Percentiles rank a stretch among this genome's conserved stretches.
These are phyloP conservation scores for Hypomontagnella submonticulosa DNA, from an alignment of 495 filamentous ascomycete species.

Conservation along the genomic window DNA sequence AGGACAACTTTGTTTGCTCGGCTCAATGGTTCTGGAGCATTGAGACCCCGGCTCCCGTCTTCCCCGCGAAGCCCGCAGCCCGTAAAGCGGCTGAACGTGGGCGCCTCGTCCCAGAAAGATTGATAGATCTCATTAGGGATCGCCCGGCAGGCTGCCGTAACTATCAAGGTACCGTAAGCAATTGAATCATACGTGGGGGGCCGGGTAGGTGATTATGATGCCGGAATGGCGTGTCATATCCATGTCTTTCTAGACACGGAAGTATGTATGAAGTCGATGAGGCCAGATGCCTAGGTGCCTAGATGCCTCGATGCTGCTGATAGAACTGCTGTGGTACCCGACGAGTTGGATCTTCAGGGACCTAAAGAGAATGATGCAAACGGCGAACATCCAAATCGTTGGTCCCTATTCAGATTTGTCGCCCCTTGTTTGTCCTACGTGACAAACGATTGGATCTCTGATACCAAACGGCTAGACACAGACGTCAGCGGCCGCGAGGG, in stretches of 20 bases:
- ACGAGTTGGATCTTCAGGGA: conserved; percentile 45
- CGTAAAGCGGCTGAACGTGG: conserved; percentile 40
- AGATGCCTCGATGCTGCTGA: conserved; percentile 38
- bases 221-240: conserved; percentile 33
- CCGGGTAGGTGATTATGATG: conserved; percentile 33
- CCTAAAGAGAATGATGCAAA: conserved; percentile 44
- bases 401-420: conserved; percentile 33
- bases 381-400: conserved; percentile 40
- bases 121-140: conserved; percentile 36
- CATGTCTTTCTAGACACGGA: conserved; percentile 8
- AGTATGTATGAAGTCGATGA: conserved; percentile 22
- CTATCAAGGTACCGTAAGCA: conserved; percentile 33
- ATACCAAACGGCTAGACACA: conserved; percentile 30
- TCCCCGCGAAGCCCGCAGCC: conserved; percentile 44
- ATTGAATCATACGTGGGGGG: conserved; percentile 40
- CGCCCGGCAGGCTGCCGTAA: conserved; percentile 34
- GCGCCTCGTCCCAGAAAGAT: conserved; percentile 26
- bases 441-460: conserved; percentile 47
- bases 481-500: conserved; percentile 30
- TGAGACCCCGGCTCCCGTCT: conserved; percentile 44
- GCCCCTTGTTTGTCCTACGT: conserved; percentile 45
- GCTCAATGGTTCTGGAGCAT: conserved; percentile 35
- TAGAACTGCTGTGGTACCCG: conserved; percentile 45
- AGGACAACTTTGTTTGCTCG: conserved; percentile 46
- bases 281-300: conserved; percentile 18